These are phyloP conservation scores for Dactylonectria estremocensis DNA, from an alignment of 2,329 filamentous ascomycete genomes.

Conservation along the genomic window DNA sequence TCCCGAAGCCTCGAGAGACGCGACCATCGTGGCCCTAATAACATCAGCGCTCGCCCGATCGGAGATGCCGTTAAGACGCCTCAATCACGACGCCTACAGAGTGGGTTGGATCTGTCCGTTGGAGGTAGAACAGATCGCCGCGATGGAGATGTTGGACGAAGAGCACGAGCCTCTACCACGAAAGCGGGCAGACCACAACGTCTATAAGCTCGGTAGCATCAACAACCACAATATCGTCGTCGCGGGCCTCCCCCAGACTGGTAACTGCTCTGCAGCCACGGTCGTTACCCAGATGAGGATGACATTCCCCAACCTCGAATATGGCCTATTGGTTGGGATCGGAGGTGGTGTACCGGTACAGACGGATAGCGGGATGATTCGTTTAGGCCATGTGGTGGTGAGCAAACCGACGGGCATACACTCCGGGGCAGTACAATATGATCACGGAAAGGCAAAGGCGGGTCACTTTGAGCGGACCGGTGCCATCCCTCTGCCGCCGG, in stretches of 20 bases:
- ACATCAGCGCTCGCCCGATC: not conserved
- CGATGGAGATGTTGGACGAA: conserved; percentile 47
- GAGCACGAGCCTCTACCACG: conserved; percentile 34
- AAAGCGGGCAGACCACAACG: conserved; percentile 30
- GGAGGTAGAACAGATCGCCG: conserved; percentile 45
- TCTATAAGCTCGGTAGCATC: conserved; percentile 50
- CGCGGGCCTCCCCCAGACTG: conserved; percentile 50
- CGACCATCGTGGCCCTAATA: not conserved
- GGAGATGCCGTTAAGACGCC: not conserved
- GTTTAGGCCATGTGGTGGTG: conserved; percentile 45
- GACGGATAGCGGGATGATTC: conserved; percentile 39
- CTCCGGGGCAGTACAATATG: conserved; percentile 39
- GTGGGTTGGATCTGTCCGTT: conserved; percentile 51
- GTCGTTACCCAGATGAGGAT: conserved; percentile 53
- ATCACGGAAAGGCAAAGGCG: conserved; percentile 37
- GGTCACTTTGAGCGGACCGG: conserved; percentile 39
- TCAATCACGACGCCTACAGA: conserved; percentile 35
- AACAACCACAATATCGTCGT: conserved; percentile 53
- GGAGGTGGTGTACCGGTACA: conserved; percentile 40
- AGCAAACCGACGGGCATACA: conserved; percentile 35
- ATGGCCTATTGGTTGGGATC: conserved; percentile 43
- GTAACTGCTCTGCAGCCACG: conserved; percentile 49
- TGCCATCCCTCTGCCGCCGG: conserved; percentile 24
- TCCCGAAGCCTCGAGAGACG: not conserved
- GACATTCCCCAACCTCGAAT: conserved; percentile 50